These are phyloP conservation scores for Casuarina glauca DNA, from an alignment of 306 rosid species.

Conservation along the genomic window DNA sequence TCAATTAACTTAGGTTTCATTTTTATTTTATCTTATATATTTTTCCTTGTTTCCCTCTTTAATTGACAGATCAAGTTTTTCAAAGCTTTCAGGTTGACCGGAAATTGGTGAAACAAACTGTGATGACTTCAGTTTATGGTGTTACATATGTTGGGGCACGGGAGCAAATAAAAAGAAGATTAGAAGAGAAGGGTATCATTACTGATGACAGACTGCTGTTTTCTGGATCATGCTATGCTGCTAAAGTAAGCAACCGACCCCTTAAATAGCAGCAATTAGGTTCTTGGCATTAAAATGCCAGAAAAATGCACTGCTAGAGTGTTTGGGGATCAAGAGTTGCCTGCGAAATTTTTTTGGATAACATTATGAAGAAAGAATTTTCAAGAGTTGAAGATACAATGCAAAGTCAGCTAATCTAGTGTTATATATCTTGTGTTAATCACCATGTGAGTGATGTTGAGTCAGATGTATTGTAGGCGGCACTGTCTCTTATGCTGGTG, in stretches of 20 bases:
- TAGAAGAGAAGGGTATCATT: constrained; percentile 76
- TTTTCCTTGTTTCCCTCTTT: not conserved
- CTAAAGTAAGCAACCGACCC: constrained; percentile 59
- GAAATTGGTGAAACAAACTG: constrained; percentile 85
- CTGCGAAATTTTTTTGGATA: not conserved
- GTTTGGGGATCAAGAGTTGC: not conserved
- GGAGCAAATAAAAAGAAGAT: constrained; percentile 82
- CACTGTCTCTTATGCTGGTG: not conserved
- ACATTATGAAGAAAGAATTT: not conserved
- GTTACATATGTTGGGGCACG: constrained; percentile 89
- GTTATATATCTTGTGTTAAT: not conserved
- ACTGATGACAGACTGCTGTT: constrained; percentile 65
- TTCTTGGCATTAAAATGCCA: constrained; percentile 22
- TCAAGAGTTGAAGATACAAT: not conserved
- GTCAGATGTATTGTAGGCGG: not conserved
- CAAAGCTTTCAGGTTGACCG: constrained; percentile 73
- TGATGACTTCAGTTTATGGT: constrained; percentile 93
- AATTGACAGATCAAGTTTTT: constrained; percentile 21
- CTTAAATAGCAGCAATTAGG: constrained; percentile 8
- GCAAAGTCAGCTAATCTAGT: not conserved
- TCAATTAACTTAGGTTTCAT: constrained; percentile 25
- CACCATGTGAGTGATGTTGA: not conserved
- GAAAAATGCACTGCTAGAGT: constrained; percentile 3
- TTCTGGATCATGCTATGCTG: constrained; percentile 79
- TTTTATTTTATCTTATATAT: constrained; percentile 9